Conservation (phyloP, 345 rosid species). For the Hevea brasiliensis region DNA sequence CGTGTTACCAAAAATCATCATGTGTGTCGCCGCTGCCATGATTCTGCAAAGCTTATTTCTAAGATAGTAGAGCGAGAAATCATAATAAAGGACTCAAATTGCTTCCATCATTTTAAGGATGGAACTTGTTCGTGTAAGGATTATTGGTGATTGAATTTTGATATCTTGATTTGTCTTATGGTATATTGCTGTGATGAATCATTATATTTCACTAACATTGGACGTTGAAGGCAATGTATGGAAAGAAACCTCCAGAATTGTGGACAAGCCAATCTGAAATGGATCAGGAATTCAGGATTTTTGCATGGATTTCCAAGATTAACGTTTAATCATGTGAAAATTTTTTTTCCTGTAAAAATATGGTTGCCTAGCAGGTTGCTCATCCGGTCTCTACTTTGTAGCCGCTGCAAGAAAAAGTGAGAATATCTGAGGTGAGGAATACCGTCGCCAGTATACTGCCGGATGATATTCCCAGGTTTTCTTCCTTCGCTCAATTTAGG, state of each 20-base stretch:
- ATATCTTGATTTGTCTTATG: neutral
- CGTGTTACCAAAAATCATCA: slow-evolving; percentile 43
- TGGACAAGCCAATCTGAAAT: neutral
- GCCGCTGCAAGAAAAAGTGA: too few relatives aligned
- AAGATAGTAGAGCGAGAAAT: slow-evolving; percentile 42
- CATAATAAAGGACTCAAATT: slow-evolving; percentile 40
- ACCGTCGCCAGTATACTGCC: too few relatives aligned
- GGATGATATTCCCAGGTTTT: too few relatives aligned
- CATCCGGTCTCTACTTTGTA: too few relatives aligned
- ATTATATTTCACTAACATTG: neutral
- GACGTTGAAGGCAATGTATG: neutral
- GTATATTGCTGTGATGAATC: neutral
- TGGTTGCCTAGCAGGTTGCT: neutral
- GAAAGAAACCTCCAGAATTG: neutral
- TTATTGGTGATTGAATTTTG: slow-evolving; percentile 21
- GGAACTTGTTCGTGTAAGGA: slow-evolving; percentile 47
- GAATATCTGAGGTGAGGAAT: too few relatives aligned
- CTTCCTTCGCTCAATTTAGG: too few relatives aligned
- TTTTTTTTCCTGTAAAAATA: too few relatives aligned
- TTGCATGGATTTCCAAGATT: too few relatives aligned
- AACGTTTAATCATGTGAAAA: too few relatives aligned
- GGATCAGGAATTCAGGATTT: neutral
- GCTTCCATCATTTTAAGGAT: slow-evolving; percentile 47
- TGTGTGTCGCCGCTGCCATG: slow-evolving; percentile 44
- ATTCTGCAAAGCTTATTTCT: slow-evolving; percentile 35